Evolutionary conservation across 2,329 filamentous ascomycete genomes (phyloP), one percentile per base, ranked within the genome.

Genomic region (Ceratocystis variospora): DNA sequence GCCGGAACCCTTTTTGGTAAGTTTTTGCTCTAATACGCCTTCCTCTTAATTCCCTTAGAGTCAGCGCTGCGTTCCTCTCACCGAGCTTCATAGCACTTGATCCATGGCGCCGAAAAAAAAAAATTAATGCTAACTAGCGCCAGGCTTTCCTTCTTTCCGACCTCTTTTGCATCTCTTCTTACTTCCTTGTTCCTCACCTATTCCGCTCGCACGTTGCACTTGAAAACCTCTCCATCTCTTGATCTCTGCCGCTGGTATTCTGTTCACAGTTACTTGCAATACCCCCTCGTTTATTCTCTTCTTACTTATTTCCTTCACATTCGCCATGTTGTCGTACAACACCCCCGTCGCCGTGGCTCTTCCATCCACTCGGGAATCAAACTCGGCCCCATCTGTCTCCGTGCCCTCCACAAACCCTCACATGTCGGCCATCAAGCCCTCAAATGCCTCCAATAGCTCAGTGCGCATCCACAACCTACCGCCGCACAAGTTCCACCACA

Each of bases 401-500:
- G 45, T 46, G 25, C n/a, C 59, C 17, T 61, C 64, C 61, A 63
- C 46, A 25, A 59, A 59, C 55, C 28, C 55, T 12, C 55, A 37
- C 28, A 45, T 62, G 31, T 62, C 62, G 12, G 28, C 62, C 28
- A 68, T 66, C 46, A 67, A 67, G 66, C 61, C 67, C 15, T 45
- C 33, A 12, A 48, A 45, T 53, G 62, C 48, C 50, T 66, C 64
- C n/a, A n/a, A 28, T 1, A 48, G n/a, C 25, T 19, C 44, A n/a
- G 31, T 19, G 28, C 67, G 45, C 41, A 69, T 37, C 67, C 68
- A 31, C 48, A 50, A 59, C 25, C 53, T 63, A 28, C 62, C 63
- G 44, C 25, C 68, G 10, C 71, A 73, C 65, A 74, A 75, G 66
- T 74, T 79, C 67, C 85, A 87, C 72, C 88, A 91, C 74, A 90